Conservation (phyloP, 2,329 filamentous ascomycete species). For the Gliomastix tumulicola region DNA sequence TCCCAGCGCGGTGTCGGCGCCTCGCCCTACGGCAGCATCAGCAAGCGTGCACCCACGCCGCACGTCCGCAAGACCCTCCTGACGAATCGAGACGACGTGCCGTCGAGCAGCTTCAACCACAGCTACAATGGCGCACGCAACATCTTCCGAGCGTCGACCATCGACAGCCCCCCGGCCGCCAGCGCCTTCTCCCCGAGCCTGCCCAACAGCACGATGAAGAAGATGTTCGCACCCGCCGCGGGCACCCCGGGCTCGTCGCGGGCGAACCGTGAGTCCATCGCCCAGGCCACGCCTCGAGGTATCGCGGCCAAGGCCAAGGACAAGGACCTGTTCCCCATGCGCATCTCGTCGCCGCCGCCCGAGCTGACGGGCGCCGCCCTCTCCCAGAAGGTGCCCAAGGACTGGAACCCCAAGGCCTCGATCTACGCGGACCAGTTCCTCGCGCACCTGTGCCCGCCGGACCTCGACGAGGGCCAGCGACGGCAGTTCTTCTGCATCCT, state of each 20-base stretch:
- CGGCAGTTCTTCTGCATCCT: conserved; percentile 59
- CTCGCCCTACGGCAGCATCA: conserved; percentile 20
- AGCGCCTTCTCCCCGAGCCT: conserved; percentile 37
- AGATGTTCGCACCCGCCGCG: conserved; percentile 36
- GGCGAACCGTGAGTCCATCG: conserved; percentile 31
- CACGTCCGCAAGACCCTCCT: conserved; percentile 25
- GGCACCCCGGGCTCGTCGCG: conserved; percentile 36
- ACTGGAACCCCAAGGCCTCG: conserved; percentile 42
- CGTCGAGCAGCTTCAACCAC: conserved; percentile 25
- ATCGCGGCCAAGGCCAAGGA: conserved; percentile 41
- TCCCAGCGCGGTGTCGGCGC: conserved; percentile 32
- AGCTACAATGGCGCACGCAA: conserved; percentile 29
- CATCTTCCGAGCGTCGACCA: conserved; percentile 32
- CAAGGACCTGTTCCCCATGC: conserved; percentile 49
- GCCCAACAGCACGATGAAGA: conserved; percentile 35
- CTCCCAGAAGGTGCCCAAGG: conserved; percentile 44
- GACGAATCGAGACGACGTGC: conserved; percentile 24
- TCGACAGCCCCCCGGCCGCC: conserved; percentile 21
- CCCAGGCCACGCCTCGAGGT: conserved; percentile 39
- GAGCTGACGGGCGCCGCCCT: conserved; percentile 49
- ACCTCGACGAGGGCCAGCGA: conserved; percentile 51
- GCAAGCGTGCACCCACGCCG: conserved; percentile 29
- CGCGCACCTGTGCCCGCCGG: conserved; percentile 46
- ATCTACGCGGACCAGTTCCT: conserved; percentile 56
- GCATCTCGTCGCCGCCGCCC: conserved; percentile 49